Evolutionary conservation across 2,329 filamentous ascomycete genomes (phyloP).

Genomic region (Metarhizium humberi): DNA sequence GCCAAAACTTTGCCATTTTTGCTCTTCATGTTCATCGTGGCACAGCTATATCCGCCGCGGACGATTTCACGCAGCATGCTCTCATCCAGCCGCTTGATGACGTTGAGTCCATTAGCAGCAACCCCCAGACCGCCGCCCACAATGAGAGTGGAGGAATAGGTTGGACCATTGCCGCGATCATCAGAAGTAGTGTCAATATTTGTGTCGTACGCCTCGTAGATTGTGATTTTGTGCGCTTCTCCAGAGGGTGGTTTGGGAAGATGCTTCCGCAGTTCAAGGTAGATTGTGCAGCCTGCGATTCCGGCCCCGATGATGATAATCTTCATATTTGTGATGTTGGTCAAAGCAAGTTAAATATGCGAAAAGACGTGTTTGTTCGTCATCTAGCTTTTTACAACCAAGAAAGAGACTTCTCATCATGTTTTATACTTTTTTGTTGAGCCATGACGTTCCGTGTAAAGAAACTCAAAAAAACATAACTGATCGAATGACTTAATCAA

Average conservation of each 20-base stretch:
- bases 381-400: not conserved
- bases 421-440: not conserved
- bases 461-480: not conserved
- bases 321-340: conserved; percentile 8
- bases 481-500: not conserved
- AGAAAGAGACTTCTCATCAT: too few relatives aligned
- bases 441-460: not conserved
- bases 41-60: conserved; percentile 12
- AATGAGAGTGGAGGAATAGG: conserved; percentile 14
- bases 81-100: conserved; percentile 15
- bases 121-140: conserved; percentile 16
- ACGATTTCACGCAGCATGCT: conserved; percentile 13
- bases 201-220: conserved; percentile 16
- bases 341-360: not conserved
- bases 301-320: conserved; percentile 16
- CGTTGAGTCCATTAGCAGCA: conserved; percentile 15
- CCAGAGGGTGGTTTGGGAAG: conserved; percentile 5
- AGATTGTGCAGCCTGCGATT: conserved; percentile 15
- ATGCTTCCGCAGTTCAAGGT: conserved; percentile 15
- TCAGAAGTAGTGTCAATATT: not conserved
- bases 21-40: conserved; percentile 13
- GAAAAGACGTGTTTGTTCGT: not conserved
- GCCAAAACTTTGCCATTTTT: conserved; percentile 14
- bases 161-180: conserved; percentile 1
- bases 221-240: conserved; percentile 11